Base-by-base conservation (phyloP, 78 protist genomes). In the Pelomyxa schiedti region DNA sequence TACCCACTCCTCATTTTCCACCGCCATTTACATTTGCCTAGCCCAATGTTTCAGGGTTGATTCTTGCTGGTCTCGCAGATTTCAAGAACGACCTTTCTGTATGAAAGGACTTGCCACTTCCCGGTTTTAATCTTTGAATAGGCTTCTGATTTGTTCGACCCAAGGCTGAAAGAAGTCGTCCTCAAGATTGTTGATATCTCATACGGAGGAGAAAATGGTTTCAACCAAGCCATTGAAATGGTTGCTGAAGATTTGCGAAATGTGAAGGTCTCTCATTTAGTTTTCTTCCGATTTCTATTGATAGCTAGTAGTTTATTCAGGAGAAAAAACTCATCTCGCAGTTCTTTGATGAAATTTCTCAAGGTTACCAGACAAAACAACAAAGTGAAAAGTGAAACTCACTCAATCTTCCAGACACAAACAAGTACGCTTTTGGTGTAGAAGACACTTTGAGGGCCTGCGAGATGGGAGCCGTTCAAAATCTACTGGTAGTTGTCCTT, bases 1-100 rank as follows among this genome's bases (percentile, higher is more conserved):
- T n/a, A n/a, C n/a, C n/a, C n/a, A n/a, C n/a, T n/a, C n/a, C n/a
- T n/a, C n/a, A n/a, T n/a, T n/a, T n/a, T n/a, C n/a, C n/a, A n/a
- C n/a, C n/a, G n/a, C n/a, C n/a, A n/a, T n/a, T n/a, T n/a, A n/a
- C n/a, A n/a, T n/a, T n/a, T n/a, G n/a, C n/a, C n/a, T n/a, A n/a
- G 75, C 87, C 89, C 35, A 98, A 96, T 77, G 99, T 97, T 30
- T 4, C 77, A 9, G 99, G 99, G 1, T 74, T 98, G 5, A 73
- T 98, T 58, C 86, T 98, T 0, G 99, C 99, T 28, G 99, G 99
- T 72, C 88, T 95, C 0, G 99, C 99, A 37, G 99, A 96, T 41
- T 98, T 98, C 88, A 98, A 97, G 87, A 87, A 84, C 9, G 97
- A 85, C 52, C 88, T 97, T 30, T 2, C 64, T 42, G 79, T n/a